A percentile compares a stretch with the other conserved stretches of the same genome.
These are phyloP conservation scores for Podila epicladia DNA, from an alignment of 192 early-diverging fungal genomes.

Conservation along the genomic window DNA sequence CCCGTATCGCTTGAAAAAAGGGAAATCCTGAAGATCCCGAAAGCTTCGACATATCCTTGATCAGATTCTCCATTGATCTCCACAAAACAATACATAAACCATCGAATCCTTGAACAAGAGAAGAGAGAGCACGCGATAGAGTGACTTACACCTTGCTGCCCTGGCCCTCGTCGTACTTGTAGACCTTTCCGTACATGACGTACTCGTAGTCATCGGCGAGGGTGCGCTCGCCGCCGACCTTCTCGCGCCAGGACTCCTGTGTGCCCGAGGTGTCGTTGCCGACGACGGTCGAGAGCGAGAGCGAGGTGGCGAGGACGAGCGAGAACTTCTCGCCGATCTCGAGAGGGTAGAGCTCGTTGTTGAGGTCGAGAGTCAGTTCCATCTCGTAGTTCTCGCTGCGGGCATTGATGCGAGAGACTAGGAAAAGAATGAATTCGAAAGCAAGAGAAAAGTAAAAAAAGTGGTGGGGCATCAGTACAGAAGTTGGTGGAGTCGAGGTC, in stretches of 20 bases:
- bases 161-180: conserved; percentile 90
- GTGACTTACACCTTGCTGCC: conserved; percentile 72
- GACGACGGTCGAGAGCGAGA: conserved; percentile 68
- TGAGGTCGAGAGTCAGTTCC: conserved; percentile 93
- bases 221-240: conserved; percentile 69
- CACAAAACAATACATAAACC: not conserved
- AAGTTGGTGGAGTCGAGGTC: not conserved
- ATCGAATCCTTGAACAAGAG: not conserved
- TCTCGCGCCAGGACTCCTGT: conserved; percentile 76
- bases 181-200: conserved; percentile 98
- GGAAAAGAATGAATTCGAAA: not conserved
- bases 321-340: conserved; percentile 87
- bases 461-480: not conserved
- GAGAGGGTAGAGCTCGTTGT: conserved; percentile 93
- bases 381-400: conserved; percentile 88
- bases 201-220: conserved; percentile 98
- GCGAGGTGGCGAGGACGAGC: conserved; percentile 82
- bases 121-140: not conserved
- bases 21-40: too few relatives aligned
- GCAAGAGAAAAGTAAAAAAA: conserved; percentile 1
- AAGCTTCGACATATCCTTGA: too few relatives aligned
- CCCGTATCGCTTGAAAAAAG: too few relatives aligned
- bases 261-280: conserved; percentile 58
- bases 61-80: not conserved
- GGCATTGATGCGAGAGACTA: conserved; percentile 89